Evolutionary conservation across 371 early-diverging fungal genomes (phyloP), one percentile per base, ranked within the genome.

Genomic region (Phascolomyces articulosus): DNA sequence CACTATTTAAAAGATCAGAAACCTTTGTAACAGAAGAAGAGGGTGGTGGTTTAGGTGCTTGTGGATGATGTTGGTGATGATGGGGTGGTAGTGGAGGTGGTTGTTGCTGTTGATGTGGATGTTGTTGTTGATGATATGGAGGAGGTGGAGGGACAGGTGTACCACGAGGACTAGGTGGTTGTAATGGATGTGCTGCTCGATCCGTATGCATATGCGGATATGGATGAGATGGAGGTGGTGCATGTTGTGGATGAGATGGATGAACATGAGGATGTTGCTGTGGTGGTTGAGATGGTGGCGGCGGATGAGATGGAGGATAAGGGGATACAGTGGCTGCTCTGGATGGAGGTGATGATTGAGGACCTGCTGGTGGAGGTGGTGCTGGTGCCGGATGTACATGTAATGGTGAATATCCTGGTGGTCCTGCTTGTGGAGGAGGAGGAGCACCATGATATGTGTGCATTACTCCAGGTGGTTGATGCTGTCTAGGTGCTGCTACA

Each of bases 1-100:
- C 82, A 61, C 69, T 82, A 47, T 82, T 82, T 20, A 82, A 68
- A 40, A 82, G 53, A 63, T 82, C 82, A 27, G 82, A 75, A 16
- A 82, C 82, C 47, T 77, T 79, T 2, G 82, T 82, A 2, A 82
- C 82, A 4, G 44, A 44, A 21, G 60, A 27, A 18, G 68, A 44
- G 4, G 67, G 11, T 8, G n/a, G n/a, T n/a, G n/a, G n/a, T n/a
- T n/a, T n/a, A n/a, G n/a, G n/a, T 60, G 28, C 53, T 63, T 18
- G 40, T 34, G 11, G 34, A 9, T 34, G 11, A 34, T n/a, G n/a
- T n/a, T n/a, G n/a, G n/a, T n/a, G n/a, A n/a, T n/a, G n/a, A 34
- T 34, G 34, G 34, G 34, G 34, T 34, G 34, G 34, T 34, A n/a
- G n/a, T n/a, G n/a, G n/a, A n/a, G n/a, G n/a, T n/a, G 6, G 31